phyloP scores from a whole-genome alignment of 106 monocot species.

The Ottelia alismoides region DNA sequence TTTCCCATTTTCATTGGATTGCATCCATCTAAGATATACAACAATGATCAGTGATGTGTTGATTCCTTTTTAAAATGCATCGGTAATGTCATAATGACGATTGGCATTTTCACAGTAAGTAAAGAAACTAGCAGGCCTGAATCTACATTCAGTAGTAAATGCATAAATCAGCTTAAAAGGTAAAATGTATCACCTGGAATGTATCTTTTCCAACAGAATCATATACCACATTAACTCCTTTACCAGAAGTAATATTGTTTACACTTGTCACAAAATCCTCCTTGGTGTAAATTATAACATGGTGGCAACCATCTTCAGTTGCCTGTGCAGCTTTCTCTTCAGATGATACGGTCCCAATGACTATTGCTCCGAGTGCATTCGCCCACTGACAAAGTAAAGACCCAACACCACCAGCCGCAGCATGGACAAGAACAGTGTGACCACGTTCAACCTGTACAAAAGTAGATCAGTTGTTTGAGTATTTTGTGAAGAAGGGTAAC shows the following conservation, averaged over 20 bases:
- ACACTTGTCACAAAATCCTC: conserved; percentile 73
- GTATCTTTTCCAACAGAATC: conserved; percentile 98
- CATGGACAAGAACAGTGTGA: conserved; percentile 84
- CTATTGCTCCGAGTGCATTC: conserved; percentile 84
- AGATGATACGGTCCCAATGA: conserved; percentile 84
- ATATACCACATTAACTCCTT: conserved; percentile 90
- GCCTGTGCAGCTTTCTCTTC: conserved; percentile 88
- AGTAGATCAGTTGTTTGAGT: no score
- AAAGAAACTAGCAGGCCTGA: no score
- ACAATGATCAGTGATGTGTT: no score
- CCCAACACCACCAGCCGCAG: conserved; percentile 93
- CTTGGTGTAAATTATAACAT: conserved; percentile 69
- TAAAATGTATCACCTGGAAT: conserved; percentile 43
- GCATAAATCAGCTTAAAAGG: no score
- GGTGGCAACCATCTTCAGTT: conserved; percentile 76
- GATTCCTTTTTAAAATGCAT: no score
- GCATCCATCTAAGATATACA: no score
- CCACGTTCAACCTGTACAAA: conserved; percentile 70
- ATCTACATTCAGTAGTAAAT: no score
- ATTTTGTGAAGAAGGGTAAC: no score
- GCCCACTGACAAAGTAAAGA: conserved; percentile 97
- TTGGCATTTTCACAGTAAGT: no score
- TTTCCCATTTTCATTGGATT: no score
- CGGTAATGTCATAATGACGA: no score
- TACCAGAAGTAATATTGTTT: conserved; percentile 58